Evolutionary conservation across 257 asterid genomes (phyloP).

Genomic region (Penstemon newberryi): DNA sequence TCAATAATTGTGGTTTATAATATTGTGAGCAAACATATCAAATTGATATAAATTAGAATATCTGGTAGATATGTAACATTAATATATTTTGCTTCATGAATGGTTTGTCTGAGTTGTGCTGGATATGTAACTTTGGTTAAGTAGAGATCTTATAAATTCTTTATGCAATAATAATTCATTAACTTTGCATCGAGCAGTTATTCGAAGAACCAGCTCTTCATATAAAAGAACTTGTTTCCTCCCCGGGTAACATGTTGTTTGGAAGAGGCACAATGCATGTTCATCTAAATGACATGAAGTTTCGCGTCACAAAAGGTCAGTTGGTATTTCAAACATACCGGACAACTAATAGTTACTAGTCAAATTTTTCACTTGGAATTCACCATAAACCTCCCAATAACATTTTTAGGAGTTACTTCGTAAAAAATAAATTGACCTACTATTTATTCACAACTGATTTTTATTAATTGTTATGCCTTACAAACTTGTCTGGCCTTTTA

Average conservation of each 20-base stretch:
- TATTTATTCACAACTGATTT: not conserved
- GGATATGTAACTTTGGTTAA: conserved; percentile 13
- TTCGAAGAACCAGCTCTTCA: conserved; percentile 62
- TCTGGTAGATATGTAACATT: not conserved
- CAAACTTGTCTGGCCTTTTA: not conserved
- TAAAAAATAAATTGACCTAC: not conserved
- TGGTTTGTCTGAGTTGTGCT: not conserved
- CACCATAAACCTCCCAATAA: too few relatives aligned
- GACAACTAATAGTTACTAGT: not conserved
- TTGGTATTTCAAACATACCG: conserved; percentile 11
- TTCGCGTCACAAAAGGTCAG: conserved; percentile 46
- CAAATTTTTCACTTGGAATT: not conserved
- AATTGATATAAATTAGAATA: not conserved
- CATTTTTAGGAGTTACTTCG: not conserved
- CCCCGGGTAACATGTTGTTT: conserved; percentile 43
- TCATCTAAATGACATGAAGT: conserved; percentile 45
- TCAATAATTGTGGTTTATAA: not conserved
- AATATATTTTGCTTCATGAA: conserved; percentile 5
- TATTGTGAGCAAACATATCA: conserved; percentile 1
- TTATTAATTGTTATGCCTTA: not conserved
- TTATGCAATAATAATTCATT: not conserved
- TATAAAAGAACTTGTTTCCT: conserved; percentile 53
- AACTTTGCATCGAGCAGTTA: conserved; percentile 54
- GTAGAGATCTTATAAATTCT: conserved; percentile 8
- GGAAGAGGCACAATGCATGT: conserved; percentile 57